Evolutionary conservation across 176 grass and related monocot species (phyloP), one percentile per base, ranked within the genome.

Genomic region (Chrysopogon serrulatus): DNA sequence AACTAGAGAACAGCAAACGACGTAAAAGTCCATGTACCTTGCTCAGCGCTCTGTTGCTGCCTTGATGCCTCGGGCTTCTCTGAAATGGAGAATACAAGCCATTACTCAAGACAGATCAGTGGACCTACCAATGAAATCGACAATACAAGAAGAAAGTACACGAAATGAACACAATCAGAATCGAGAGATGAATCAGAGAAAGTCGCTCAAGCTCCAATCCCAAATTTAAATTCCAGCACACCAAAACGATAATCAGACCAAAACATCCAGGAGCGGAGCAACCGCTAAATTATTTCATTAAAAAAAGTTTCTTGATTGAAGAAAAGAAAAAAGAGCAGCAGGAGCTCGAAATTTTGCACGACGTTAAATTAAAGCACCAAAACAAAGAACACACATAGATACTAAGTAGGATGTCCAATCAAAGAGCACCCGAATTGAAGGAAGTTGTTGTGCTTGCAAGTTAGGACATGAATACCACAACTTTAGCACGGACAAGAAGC

Each of bases 51-150:
- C 63, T 70, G 82, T 30, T 87, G 91, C 21, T 87, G 92, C 43
- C 79, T 92, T 83, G 87, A 68, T 83, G 87, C 48, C 83, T 95
- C 92, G 12, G 40, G 82, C 33, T 90, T 94, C 80, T 92, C 92
- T 94, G 86, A 62, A 91, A 88, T 17, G 28, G 39, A 79, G 82
- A 79, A 19, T 60, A 79, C 28, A 84, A 78, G 28, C 62, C 83
- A 74, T 73, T 73, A 73, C 51, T 21, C 60, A 76, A 66, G 74
- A 64, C 21, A 73, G 51, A 65, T 78, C 42, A 62, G 35, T 65
- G 27, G 76, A 39, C 66, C 53, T 54, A 79, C 33, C 16, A 30
- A 71, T 7, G 26, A 36, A 33, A 82, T 15, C 5, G 61, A 57
- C 69, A 76, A 51, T 39, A 64, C 34, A 34, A 15, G n/a, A 71